Conservation (phyloP, 192 early-diverging fungal species). For the Linnemannia exigua region DNA sequence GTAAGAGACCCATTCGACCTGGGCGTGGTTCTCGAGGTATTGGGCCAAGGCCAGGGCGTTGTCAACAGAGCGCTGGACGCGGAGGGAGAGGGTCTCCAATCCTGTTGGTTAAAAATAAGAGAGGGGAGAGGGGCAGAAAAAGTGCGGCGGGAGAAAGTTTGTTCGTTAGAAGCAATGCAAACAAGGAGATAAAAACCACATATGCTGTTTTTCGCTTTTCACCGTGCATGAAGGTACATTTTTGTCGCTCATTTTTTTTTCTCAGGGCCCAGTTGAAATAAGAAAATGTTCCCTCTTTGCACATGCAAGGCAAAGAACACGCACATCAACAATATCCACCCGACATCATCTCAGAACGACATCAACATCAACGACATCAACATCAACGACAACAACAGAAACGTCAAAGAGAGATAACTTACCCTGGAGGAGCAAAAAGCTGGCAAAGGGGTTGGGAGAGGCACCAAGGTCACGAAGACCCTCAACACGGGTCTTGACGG, state of each 20-base stretch:
- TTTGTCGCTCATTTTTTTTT: neutral
- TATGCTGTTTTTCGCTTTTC: neutral
- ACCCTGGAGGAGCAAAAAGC: constrained; percentile 89
- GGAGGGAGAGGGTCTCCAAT: constrained; percentile 90
- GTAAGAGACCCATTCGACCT: constrained; percentile 91
- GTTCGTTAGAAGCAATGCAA: neutral
- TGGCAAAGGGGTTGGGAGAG: constrained; percentile 89
- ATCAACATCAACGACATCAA: no score
- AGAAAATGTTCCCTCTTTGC: neutral
- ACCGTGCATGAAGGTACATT: neutral
- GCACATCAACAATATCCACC: no score
- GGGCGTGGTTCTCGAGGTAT: constrained; percentile 80
- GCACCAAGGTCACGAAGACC: constrained; percentile 89
- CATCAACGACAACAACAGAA: neutral
- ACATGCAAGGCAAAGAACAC: neutral
- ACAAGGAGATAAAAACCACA: neutral
- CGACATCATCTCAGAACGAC: no score
- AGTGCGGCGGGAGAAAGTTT: neutral
- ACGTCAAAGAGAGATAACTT: neutral
- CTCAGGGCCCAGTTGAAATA: neutral
- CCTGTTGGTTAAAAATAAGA: constrained; percentile 38
- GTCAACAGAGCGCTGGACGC: constrained; percentile 87
- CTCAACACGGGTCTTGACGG: constrained; percentile 86
- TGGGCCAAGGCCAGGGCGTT: constrained; percentile 85
- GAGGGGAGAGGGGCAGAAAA: neutral